Conservation (phyloP, 176 grass and related monocot genomes). For the Lolium multiflorum region DNA sequence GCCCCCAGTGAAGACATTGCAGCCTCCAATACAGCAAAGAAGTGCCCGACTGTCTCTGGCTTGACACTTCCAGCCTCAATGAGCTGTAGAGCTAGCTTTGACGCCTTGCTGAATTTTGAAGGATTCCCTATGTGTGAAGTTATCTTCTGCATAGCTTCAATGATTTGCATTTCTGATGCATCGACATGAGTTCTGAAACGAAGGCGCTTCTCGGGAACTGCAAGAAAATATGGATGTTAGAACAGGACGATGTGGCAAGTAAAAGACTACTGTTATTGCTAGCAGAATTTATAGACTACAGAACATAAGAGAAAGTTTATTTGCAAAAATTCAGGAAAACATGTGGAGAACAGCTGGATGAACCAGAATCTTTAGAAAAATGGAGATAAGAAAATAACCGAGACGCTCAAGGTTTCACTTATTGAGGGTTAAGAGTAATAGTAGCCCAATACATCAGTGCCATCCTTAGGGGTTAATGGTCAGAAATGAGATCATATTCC, state of each 20-base stretch:
- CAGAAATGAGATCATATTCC: slow-evolving; percentile 5
- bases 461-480: neutral
- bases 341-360: neutral
- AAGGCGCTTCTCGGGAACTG: slow-evolving; percentile 72
- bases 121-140: slow-evolving; percentile 86
- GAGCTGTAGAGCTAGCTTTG: slow-evolving; percentile 83
- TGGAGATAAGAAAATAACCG: neutral
- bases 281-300: neutral
- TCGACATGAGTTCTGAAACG: slow-evolving; percentile 89
- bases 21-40: slow-evolving; percentile 79
- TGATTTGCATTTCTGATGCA: slow-evolving; percentile 81
- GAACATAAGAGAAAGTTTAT: neutral
- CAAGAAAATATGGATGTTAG: neutral
- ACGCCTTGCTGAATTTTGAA: slow-evolving; percentile 93
- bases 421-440: slow-evolving; percentile 7
- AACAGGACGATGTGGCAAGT: slow-evolving; percentile 2
- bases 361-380: neutral
- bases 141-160: slow-evolving; percentile 95
- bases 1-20: slow-evolving; percentile 73
- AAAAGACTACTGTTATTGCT: neutral
- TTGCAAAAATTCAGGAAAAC: neutral
- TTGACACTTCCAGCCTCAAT: slow-evolving; percentile 88
- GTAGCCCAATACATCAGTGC: neutral
- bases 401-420: neutral
- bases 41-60: slow-evolving; percentile 66